Conservation (phyloP, 179 eudicot genomes). For the Beta corolliflora region DNA sequence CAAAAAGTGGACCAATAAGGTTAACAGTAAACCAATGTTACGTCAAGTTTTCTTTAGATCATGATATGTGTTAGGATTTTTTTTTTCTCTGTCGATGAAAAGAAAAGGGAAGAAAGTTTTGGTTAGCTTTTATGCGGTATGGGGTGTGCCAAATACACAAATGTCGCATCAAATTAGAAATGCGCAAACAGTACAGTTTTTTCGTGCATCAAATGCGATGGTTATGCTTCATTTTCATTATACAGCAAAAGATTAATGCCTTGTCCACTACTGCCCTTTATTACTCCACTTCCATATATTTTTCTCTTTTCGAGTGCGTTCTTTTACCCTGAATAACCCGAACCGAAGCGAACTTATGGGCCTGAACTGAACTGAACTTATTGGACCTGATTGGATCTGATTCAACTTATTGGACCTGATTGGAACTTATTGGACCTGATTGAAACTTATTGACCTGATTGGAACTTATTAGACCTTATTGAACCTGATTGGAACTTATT, state of each 20-base stretch:
- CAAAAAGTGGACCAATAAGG: constrained; percentile 22
- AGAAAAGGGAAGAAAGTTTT: neutral
- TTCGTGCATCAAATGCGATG: constrained; percentile 30
- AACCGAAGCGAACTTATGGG: no score
- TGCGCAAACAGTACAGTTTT: constrained; percentile 20
- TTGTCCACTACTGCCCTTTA: constrained; percentile 29
- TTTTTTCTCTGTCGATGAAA: neutral
- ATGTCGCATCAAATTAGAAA: constrained; percentile 28
- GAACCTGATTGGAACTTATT: no score
- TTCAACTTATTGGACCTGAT: no score
- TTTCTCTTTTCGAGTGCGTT: no score
- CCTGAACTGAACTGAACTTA: no score
- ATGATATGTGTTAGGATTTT: neutral
- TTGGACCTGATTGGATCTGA: no score
- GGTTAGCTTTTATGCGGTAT: constrained; percentile 6
- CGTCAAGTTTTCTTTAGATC: neutral
- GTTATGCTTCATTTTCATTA: constrained; percentile 18
- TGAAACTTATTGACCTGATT: no score
- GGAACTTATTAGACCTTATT: no score
- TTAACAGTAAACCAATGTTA: constrained; percentile 3
- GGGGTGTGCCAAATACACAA: constrained; percentile 20
- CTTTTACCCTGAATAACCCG: no score
- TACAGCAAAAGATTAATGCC: constrained; percentile 26
- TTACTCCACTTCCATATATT: neutral
- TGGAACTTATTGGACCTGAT: no score